Evolutionary conservation across 805 yeast genomes (phyloP).

Genomic region (Metahyphopichia silvanorum): DNA sequence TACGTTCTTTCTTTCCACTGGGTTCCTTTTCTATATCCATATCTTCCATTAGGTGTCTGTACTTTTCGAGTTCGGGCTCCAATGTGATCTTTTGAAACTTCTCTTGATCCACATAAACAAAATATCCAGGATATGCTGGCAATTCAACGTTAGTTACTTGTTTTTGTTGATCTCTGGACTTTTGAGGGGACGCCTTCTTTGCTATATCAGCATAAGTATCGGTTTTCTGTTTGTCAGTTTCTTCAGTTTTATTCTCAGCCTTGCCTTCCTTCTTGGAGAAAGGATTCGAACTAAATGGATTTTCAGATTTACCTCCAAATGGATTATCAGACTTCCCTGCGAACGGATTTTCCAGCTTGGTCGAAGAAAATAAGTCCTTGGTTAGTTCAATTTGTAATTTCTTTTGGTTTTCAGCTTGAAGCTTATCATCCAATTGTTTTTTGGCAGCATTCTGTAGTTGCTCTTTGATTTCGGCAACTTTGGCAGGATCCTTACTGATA

Average conservation of each 20-base stretch:
- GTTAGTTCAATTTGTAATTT: slow-evolving; percentile 36
- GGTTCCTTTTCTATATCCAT: slow-evolving; percentile 40
- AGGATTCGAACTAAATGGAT: slow-evolving; percentile 39
- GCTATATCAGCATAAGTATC: slow-evolving; percentile 21
- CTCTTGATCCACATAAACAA: slow-evolving; percentile 73
- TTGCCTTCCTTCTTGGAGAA: slow-evolving; percentile 21
- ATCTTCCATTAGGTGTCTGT: slow-evolving; percentile 49
- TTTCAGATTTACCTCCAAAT: slow-evolving; percentile 27
- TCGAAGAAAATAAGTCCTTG: slow-evolving; percentile 33
- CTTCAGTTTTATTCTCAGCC: slow-evolving; percentile 5
- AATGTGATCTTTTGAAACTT: slow-evolving; percentile 50
- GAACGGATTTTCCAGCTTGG: slow-evolving; percentile 14
- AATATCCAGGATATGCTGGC: slow-evolving; percentile 62
- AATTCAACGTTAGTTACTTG: slow-evolving; percentile 15
- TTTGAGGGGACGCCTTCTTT: not conserved
- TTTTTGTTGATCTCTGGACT: slow-evolving; percentile 2
- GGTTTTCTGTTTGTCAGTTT: slow-evolving; percentile 7
- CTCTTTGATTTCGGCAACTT: slow-evolving; percentile 37
- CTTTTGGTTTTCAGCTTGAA: slow-evolving; percentile 41
- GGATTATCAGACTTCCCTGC: slow-evolving; percentile 17
- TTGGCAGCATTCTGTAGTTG: slow-evolving; percentile 27
- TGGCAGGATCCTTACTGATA: slow-evolving; percentile 54
- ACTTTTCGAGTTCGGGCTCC: slow-evolving; percentile 50
- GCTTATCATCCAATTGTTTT: slow-evolving; percentile 36
- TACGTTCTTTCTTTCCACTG: slow-evolving; percentile 4